Evolutionary conservation across 257 asterid species (phyloP).

Genomic region (Capsicum rhomboideum): DNA sequence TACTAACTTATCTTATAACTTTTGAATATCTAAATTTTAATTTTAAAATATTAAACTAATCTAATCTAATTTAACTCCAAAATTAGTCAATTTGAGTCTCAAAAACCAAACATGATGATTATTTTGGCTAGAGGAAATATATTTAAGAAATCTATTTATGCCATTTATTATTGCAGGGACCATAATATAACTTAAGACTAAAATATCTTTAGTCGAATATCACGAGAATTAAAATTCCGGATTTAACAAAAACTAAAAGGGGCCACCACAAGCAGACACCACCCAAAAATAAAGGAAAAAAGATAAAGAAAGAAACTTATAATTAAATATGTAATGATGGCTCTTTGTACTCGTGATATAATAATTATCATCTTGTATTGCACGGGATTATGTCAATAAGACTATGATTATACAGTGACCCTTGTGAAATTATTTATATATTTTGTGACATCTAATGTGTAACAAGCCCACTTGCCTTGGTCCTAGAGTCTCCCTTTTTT

Average conservation of each 20-base stretch:
- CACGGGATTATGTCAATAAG: not conserved
- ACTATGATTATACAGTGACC: not conserved
- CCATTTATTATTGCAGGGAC: not conserved
- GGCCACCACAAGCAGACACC: not conserved
- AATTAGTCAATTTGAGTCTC: too few relatives aligned
- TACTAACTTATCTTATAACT: too few relatives aligned
- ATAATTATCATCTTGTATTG: not conserved
- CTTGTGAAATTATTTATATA: not conserved
- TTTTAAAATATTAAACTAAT: too few relatives aligned
- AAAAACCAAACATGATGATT: too few relatives aligned
- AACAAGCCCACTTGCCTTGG: not conserved
- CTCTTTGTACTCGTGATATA: not conserved
- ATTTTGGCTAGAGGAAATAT: too few relatives aligned
- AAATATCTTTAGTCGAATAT: not conserved
- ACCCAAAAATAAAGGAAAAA: not conserved
- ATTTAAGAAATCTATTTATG: too few relatives aligned
- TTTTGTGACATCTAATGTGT: not conserved
- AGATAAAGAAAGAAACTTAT: not conserved
- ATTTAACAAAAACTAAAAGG: not conserved
- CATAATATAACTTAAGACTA: not conserved
- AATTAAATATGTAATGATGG: not conserved
- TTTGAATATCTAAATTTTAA: too few relatives aligned
- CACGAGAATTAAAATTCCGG: not conserved
- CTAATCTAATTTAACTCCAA: too few relatives aligned
- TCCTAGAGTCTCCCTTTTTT: not conserved